phyloP scores from a whole-genome alignment of 202 grass and related monocot species.

The Bolboschoenoplectus hybrid region DNA sequence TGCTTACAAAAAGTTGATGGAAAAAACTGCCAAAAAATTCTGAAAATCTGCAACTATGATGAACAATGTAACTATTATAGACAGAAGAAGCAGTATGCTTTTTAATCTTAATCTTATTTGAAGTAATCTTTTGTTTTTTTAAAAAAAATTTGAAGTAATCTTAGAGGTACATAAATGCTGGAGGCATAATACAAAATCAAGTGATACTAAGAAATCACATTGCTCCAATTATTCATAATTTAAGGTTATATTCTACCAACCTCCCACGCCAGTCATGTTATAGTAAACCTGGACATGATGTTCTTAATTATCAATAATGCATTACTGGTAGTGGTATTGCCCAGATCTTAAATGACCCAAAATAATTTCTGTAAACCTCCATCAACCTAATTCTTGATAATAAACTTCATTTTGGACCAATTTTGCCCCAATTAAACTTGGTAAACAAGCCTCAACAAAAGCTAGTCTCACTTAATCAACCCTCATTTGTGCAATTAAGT shows the following conservation, averaged over 20 bases:
- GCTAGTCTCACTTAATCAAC: not conserved
- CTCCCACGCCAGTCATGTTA: not conserved
- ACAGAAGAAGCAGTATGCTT: not conserved
- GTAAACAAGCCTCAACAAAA: not conserved
- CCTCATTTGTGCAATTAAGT: not conserved
- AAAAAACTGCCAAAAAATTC: not conserved
- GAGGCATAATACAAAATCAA: not conserved
- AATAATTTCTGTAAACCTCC: not conserved
- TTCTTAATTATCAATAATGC: not conserved
- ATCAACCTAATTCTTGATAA: not conserved
- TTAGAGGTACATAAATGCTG: not conserved
- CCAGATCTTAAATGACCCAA: not conserved
- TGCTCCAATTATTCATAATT: conserved; percentile 21
- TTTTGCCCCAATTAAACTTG: not conserved
- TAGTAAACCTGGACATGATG: not conserved
- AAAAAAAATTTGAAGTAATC: not conserved
- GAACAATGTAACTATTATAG: not conserved
- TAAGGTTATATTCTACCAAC: not conserved
- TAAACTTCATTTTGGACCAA: conserved; percentile 1
- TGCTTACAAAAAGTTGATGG: conserved; percentile 7
- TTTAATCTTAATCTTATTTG: conserved; percentile 1
- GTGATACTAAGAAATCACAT: conserved; percentile 8
- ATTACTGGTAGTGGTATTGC: not conserved
- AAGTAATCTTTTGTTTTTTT: not conserved
- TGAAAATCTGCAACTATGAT: not conserved